phyloP scores from a whole-genome alignment of 2,329 filamentous ascomycete species.

The Orbilia quercus region DNA sequence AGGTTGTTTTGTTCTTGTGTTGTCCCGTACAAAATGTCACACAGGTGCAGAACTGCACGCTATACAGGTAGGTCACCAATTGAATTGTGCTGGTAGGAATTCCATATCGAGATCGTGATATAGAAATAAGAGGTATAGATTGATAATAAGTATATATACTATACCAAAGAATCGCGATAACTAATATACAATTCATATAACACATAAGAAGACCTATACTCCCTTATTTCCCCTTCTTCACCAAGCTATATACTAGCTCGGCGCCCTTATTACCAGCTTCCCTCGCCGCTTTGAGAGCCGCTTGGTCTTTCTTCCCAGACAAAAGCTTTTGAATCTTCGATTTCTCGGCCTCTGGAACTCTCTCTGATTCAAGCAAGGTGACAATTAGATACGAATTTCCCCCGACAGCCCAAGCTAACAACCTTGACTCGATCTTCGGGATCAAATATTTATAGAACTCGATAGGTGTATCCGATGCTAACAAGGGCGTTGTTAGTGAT shows the following conservation, averaged over 20 bases:
- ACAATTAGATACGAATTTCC: constrained; percentile 88
- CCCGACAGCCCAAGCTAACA: constrained; percentile 86
- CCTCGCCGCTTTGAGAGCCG: constrained; percentile 76
- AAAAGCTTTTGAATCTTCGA: constrained; percentile 66
- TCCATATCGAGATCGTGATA: no score
- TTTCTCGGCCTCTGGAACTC: constrained; percentile 72
- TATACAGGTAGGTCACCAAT: no score
- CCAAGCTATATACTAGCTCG: constrained; percentile 36
- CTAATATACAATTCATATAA: constrained; percentile 27
- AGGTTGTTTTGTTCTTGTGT: constrained; percentile 12
- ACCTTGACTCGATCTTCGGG: constrained; percentile 77
- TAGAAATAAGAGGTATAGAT: neutral
- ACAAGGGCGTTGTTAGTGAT: constrained; percentile 63
- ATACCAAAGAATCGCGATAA: neutral
- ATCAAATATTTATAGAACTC: constrained; percentile 86
- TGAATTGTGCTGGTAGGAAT: no score
- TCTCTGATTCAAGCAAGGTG: constrained; percentile 73
- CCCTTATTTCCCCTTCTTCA: constrained; percentile 35
- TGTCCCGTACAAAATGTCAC: constrained; percentile 27
- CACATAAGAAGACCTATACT: no score
- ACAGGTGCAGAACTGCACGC: no score
- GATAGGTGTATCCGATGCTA: constrained; percentile 78
- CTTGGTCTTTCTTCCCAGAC: constrained; percentile 42
- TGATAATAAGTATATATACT: neutral
- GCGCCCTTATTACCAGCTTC: constrained; percentile 63